phyloP scores from a whole-genome alignment of 345 rosid species.

The Turnera subulata region DNA sequence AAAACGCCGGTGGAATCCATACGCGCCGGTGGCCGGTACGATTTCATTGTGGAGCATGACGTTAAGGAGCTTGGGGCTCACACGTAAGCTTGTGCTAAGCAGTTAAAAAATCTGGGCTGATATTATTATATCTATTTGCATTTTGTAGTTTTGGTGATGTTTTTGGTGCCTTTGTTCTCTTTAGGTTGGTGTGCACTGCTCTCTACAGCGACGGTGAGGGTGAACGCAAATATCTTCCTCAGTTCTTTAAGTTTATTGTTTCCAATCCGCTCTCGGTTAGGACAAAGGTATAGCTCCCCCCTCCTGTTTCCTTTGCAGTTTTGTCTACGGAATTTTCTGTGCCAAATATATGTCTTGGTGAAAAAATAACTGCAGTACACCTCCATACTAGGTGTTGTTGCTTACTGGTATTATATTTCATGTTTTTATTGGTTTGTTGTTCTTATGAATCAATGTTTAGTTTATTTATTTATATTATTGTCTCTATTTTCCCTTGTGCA shows the following conservation, averaged over 20 bases:
- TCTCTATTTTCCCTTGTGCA: constrained; percentile 38
- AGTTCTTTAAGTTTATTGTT: constrained; percentile 88
- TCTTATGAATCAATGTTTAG: background rate
- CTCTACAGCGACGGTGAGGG: constrained; percentile 77
- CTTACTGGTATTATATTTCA: background rate
- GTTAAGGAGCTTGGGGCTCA: constrained; percentile 99
- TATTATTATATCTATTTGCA: background rate
- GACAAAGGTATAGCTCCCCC: constrained; percentile 59
- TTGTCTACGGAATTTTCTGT: too few relatives aligned
- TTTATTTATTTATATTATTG: background rate
- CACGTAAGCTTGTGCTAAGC: constrained; percentile 42
- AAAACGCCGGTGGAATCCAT: constrained; percentile 84
- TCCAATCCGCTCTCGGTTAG: constrained; percentile 90
- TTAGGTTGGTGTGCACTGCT: constrained; percentile 93
- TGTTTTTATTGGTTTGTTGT: background rate
- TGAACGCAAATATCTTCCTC: constrained; percentile 93
- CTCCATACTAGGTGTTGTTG: background rate
- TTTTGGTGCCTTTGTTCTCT: constrained; percentile 5
- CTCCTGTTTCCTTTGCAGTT: background rate
- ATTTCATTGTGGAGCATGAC: constrained; percentile 94
- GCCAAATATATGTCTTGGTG: too few relatives aligned
- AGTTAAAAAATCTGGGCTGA: too few relatives aligned
- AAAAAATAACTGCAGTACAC: too few relatives aligned
- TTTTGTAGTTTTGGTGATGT: background rate
- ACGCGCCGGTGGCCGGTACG: constrained; percentile 84